Evolutionary conservation across 2,329 filamentous ascomycete species (phyloP).

Genomic region (Biscogniauxia mediterranea): DNA sequence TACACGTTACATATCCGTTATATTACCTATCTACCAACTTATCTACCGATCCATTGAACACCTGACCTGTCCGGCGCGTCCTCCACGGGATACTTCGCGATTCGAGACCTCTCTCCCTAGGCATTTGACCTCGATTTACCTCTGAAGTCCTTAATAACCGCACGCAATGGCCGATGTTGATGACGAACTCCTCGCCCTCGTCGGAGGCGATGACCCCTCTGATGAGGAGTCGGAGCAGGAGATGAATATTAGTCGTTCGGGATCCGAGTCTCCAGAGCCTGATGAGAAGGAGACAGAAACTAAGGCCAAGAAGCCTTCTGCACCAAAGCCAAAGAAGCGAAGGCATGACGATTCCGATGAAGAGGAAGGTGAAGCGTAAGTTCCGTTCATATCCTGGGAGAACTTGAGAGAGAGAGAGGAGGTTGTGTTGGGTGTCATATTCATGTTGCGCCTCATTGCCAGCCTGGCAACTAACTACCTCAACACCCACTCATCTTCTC

Average conservation of each 20-base stretch:
- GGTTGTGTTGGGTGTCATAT: not conserved
- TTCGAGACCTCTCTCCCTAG: not conserved
- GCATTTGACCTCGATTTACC: not conserved
- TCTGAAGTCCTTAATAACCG: not conserved
- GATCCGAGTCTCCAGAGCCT: conserved; percentile 51
- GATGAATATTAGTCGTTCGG: conserved; percentile 53
- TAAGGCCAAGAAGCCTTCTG: conserved; percentile 26
- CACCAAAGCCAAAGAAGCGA: conserved; percentile 50
- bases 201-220: conserved; percentile 69
- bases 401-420: not conserved
- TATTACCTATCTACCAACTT: not conserved
- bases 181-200: conserved; percentile 89
- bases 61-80: not conserved
- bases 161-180: conserved; percentile 80
- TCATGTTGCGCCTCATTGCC: not conserved
- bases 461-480: not conserved
- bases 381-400: conserved; percentile 25
- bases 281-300: conserved; percentile 33
- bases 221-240: conserved; percentile 54
- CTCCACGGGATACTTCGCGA: not conserved
- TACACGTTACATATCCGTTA: not conserved
- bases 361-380: conserved; percentile 83
- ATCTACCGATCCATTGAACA: not conserved
- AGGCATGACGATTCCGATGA: conserved; percentile 64
- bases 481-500: not conserved